Evolutionary conservation across 176 grass and related monocot species (phyloP).

Genomic region (Cymbopogon citratus): DNA sequence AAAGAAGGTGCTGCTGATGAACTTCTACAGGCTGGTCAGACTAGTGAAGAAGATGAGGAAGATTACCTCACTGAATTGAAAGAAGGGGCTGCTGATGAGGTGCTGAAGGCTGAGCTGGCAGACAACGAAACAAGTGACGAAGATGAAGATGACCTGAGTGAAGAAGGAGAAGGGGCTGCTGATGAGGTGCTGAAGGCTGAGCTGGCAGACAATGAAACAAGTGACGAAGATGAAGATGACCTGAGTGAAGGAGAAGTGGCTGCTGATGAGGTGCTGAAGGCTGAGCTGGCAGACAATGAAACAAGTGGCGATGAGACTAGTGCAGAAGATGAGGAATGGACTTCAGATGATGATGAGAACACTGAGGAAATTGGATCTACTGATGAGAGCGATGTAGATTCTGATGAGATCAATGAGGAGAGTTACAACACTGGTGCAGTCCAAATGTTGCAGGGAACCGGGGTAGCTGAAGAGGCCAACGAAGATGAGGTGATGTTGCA

Average conservation of each 20-base stretch:
- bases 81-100: neutral
- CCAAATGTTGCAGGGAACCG: neutral
- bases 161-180: neutral
- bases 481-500: neutral
- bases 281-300: neutral
- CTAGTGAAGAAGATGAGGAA: neutral
- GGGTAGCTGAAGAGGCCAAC: no score
- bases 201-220: slow-evolving; percentile 1
- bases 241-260: neutral
- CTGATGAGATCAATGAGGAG: neutral
- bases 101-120: neutral
- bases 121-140: neutral
- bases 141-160: neutral
- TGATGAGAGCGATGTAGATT: neutral
- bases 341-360: slow-evolving; percentile 1
- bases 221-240: slow-evolving; percentile 6
- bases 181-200: neutral
- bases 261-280: neutral
- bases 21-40: neutral
- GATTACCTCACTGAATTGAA: neutral
- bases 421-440: neutral
- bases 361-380: neutral
- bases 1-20: neutral
- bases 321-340: slow-evolving; percentile 4
- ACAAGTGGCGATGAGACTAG: neutral